A percentile compares a stretch with the other conserved stretches of the same genome.
These are phyloP conservation scores for Ogataea methylovora DNA, from an alignment of 805 yeast species.

Conservation along the genomic window DNA sequence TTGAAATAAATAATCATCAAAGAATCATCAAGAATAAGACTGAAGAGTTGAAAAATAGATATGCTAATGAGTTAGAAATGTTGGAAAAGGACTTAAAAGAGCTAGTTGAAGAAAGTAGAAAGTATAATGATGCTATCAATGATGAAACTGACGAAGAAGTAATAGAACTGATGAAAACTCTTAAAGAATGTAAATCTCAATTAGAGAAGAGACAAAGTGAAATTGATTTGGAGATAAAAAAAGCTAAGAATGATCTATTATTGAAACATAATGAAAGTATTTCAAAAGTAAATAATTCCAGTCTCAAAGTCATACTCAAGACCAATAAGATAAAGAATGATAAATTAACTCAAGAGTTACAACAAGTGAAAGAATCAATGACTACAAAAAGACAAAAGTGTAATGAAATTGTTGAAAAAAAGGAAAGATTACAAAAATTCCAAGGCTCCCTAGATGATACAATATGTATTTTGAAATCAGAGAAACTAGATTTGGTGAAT, in stretches of 20 bases:
- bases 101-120: slow-evolving; percentile 18
- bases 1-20: slow-evolving; percentile 19
- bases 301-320: background rate
- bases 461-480: slow-evolving; percentile 6
- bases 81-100: slow-evolving; percentile 12
- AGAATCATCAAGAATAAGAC: slow-evolving; percentile 24
- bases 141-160: slow-evolving; percentile 9
- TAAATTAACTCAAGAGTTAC: background rate
- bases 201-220: background rate
- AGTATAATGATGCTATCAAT: slow-evolving; percentile 20
- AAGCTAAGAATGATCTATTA: background rate
- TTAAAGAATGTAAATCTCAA: slow-evolving; percentile 9
- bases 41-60: slow-evolving; percentile 18
- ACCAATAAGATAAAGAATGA: background rate
- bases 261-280: background rate
- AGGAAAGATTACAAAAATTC: background rate
- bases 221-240: background rate
- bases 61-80: slow-evolving; percentile 11
- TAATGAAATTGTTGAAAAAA: background rate
- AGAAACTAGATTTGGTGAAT: slow-evolving; percentile 4
- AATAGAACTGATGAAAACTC: background rate
- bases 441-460: slow-evolving; percentile 10
- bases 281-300: background rate
- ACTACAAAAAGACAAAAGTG: background rate
- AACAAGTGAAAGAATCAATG: background rate